These are phyloP conservation scores for Claviceps arundinis DNA, from an alignment of 2,329 filamentous ascomycete genomes.

Conservation along the genomic window DNA sequence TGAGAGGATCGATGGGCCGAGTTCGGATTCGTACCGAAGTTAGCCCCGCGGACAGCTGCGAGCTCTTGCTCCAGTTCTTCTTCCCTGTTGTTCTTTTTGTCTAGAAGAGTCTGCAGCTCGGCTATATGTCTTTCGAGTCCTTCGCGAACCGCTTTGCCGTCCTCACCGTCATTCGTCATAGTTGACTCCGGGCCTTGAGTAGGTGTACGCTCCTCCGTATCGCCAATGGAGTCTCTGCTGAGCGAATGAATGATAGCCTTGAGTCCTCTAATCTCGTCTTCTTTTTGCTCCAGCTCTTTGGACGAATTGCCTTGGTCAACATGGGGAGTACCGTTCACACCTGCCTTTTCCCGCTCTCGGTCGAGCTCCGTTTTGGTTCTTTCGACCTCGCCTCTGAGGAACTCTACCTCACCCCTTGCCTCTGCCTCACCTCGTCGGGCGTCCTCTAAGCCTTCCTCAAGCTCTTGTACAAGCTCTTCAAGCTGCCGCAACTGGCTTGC, in stretches of 20 bases:
- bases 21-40: conserved; percentile 15
- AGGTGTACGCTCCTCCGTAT: conserved; percentile 20
- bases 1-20: conserved; percentile 39
- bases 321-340: conserved; percentile 21
- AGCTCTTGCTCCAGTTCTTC: conserved; percentile 79
- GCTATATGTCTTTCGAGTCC: conserved; percentile 69
- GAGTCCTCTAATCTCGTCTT: conserved; percentile 91
- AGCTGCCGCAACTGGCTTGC: conserved; percentile 86
- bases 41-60: conserved; percentile 44
- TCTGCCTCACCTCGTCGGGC: conserved; percentile 88
- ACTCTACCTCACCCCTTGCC: conserved; percentile 89
- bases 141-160: conserved; percentile 31
- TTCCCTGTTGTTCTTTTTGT: conserved; percentile 60
- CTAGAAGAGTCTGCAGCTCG: conserved; percentile 60
- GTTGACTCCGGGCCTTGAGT: conserved; percentile 22
- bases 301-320: conserved; percentile 35
- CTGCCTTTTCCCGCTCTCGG: conserved; percentile 71
- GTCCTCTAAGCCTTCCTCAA: conserved; percentile 94
- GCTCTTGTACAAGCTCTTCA: conserved; percentile 88
- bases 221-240: conserved; percentile 57
- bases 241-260: conserved; percentile 97
- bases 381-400: conserved; percentile 87
- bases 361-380: conserved; percentile 76
- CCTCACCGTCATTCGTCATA: conserved; percentile 12
- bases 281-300: conserved; percentile 81